Evolutionary conservation across 805 yeast species (phyloP).

Genomic region (Lipomyces mesembrius): DNA sequence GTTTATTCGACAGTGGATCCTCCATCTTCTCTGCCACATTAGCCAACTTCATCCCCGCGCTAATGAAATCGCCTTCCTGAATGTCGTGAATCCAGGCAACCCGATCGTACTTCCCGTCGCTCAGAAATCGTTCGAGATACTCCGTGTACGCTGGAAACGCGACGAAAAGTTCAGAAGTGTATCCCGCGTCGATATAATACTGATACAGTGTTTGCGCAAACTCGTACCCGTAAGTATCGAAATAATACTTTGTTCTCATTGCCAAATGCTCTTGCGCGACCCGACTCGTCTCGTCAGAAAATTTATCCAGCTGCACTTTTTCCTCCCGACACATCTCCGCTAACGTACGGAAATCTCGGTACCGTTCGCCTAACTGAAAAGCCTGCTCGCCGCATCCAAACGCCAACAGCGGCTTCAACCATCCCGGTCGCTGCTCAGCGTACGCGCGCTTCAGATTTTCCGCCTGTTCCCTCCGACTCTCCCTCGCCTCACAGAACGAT

Average conservation of each 20-base stretch:
- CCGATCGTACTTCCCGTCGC: slow-evolving; percentile 44
- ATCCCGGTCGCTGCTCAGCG: slow-evolving; percentile 48
- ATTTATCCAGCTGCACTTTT: slow-evolving; percentile 19
- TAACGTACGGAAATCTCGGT: slow-evolving; percentile 66
- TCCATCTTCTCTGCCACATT: slow-evolving; percentile 51
- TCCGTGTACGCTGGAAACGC: slow-evolving; percentile 60
- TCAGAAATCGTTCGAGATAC: slow-evolving; percentile 59
- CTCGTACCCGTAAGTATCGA: slow-evolving; percentile 64
- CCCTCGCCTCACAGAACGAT: slow-evolving; percentile 32
- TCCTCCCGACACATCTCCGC: slow-evolving; percentile 51
- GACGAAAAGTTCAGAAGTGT: slow-evolving; percentile 58
- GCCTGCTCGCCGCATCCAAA: slow-evolving; percentile 59
- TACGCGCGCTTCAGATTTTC: slow-evolving; percentile 36
- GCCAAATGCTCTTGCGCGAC: slow-evolving; percentile 25
- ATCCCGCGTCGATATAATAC: slow-evolving; percentile 59
- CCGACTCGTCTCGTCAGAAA: slow-evolving; percentile 6
- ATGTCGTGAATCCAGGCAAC: slow-evolving; percentile 77
- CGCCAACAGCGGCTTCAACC: slow-evolving; percentile 65
- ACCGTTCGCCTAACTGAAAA: slow-evolving; percentile 64
- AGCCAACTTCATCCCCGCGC: slow-evolving; percentile 57
- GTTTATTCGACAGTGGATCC: slow-evolving; percentile 54
- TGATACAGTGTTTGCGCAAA: slow-evolving; percentile 71
- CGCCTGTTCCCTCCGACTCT: slow-evolving; percentile 19
- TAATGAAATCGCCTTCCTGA: slow-evolving; percentile 53
- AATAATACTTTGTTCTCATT: slow-evolving; percentile 48